Evolutionary conservation across 164 flowering plant genomes (phyloP).

Genomic region (Amborella trichopoda): DNA sequence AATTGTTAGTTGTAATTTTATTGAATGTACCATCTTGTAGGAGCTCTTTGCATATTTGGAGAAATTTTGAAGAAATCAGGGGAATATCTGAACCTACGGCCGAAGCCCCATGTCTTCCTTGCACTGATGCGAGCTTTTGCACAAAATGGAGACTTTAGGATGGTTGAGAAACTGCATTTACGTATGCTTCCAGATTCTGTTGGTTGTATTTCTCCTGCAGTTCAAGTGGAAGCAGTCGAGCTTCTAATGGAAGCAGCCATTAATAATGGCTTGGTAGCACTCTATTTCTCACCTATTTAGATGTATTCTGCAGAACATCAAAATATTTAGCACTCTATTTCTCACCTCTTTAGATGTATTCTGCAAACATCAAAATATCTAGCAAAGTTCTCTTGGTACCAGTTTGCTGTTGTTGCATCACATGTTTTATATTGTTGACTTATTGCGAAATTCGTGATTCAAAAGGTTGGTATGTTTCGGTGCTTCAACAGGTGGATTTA

Average conservation of each 20-base stretch:
- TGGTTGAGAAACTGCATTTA: slow-evolving; percentile 35
- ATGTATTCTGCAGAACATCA: too few relatives aligned
- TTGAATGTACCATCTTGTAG: slow-evolving; percentile 12
- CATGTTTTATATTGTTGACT: too few relatives aligned
- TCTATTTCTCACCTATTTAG: neutral
- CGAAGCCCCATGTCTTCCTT: slow-evolving; percentile 67
- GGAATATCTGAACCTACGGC: slow-evolving; percentile 25
- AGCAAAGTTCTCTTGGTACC: too few relatives aligned
- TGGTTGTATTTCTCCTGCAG: slow-evolving; percentile 34
- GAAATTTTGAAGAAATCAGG: slow-evolving; percentile 44
- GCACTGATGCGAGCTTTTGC: slow-evolving; percentile 70
- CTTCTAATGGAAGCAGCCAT: slow-evolving; percentile 76
- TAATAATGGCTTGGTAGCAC: slow-evolving; percentile 46
- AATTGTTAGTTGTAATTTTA: too few relatives aligned
- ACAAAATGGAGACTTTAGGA: slow-evolving; percentile 34
- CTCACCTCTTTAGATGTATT: too few relatives aligned
- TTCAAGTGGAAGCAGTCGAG: slow-evolving; percentile 61
- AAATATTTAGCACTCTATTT: too few relatives aligned
- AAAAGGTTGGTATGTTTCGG: slow-evolving; percentile 1
- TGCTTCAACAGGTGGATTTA: slow-evolving; percentile 34
- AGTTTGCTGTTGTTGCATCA: too few relatives aligned
- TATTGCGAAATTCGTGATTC: neutral
- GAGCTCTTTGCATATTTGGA: slow-evolving; percentile 61
- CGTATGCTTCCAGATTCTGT: slow-evolving; percentile 56
- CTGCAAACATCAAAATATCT: too few relatives aligned